phyloP scores from a whole-genome alignment of 1,284 basidiomycete species.

The Meira miltonrushii region DNA sequence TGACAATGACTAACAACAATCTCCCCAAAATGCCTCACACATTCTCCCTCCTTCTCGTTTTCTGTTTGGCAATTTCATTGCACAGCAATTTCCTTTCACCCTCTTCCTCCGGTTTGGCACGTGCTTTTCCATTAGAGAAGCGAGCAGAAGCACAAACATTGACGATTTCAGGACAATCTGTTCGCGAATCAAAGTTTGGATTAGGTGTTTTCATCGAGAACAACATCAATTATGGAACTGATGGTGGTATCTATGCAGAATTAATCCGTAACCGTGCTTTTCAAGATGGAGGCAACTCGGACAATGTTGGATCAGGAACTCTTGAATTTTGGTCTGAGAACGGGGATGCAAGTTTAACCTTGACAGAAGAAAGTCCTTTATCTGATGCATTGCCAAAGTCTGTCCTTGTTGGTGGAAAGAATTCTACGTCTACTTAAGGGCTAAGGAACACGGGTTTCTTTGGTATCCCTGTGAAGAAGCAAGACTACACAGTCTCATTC shows the following conservation, averaged over 20 bases:
- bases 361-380: slow-evolving; percentile 21
- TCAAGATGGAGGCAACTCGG: slow-evolving; percentile 20
- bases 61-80: too few relatives aligned
- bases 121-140: too few relatives aligned
- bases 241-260: slow-evolving; percentile 37
- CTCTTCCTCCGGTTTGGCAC: too few relatives aligned
- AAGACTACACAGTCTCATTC: slow-evolving; percentile 32
- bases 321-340: slow-evolving; percentile 23
- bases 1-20: too few relatives aligned
- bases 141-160: too few relatives aligned
- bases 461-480: slow-evolving; percentile 26
- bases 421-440: slow-evolving; percentile 14
- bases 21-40: too few relatives aligned
- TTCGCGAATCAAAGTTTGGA: slow-evolving; percentile 16
- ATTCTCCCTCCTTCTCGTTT: too few relatives aligned
- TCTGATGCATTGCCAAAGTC: slow-evolving; percentile 31
- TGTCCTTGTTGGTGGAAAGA: slow-evolving; percentile 22
- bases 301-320: slow-evolving; percentile 25
- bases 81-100: too few relatives aligned
- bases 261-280: slow-evolving; percentile 39
- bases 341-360: slow-evolving; percentile 18
- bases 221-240: slow-evolving; percentile 21
- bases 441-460: slow-evolving; percentile 34
- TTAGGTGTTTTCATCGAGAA: slow-evolving; percentile 26
- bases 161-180: too few relatives aligned